Evolutionary conservation across 2,329 filamentous ascomycete species (phyloP).

Genomic region (Clonostachys chloroleuca): DNA sequence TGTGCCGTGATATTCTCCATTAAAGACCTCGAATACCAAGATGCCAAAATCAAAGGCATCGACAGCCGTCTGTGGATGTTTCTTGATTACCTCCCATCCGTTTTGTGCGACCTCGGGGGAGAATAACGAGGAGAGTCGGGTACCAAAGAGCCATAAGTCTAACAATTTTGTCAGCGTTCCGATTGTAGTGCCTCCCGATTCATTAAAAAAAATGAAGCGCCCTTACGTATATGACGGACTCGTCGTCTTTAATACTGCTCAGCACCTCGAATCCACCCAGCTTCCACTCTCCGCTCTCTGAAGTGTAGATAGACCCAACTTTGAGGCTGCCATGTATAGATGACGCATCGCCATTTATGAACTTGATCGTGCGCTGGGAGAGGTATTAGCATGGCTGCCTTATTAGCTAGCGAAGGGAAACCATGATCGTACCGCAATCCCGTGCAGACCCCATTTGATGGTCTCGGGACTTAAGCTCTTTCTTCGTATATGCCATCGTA

Average conservation of each 20-base stretch:
- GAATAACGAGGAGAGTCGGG: conserved; percentile 83
- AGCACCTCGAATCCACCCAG: conserved; percentile 89
- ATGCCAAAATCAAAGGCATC: conserved; percentile 86
- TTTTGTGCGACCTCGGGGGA: conserved; percentile 81
- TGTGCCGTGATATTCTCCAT: conserved; percentile 69
- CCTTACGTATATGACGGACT: conserved; percentile 79
- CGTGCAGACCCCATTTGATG: conserved; percentile 92
- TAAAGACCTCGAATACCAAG: conserved; percentile 87
- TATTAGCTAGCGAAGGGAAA: not conserved
- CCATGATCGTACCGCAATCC: conserved; percentile 61
- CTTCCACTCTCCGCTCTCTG: conserved; percentile 97
- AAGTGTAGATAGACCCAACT: conserved; percentile 84
- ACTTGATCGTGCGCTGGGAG: conserved; percentile 80
- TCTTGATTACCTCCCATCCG: conserved; percentile 91
- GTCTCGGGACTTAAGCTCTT: conserved; percentile 88
- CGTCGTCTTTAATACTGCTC: conserved; percentile 93
- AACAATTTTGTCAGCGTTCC: not conserved
- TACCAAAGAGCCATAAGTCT: conserved; percentile 83
- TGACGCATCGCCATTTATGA: conserved; percentile 89
- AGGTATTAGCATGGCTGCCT: too few relatives aligned
- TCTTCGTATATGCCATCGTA: conserved; percentile 86
- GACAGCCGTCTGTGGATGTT: conserved; percentile 72
- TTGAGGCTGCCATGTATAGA: conserved; percentile 88
- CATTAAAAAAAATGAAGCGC: not conserved
- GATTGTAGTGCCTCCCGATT: not conserved